A percentile compares a stretch with the other conserved stretches of the same genome.
Conservation (phyloP, 768 basidiomycete genomes). For the Tubosaeta brunneosetosa region DNA sequence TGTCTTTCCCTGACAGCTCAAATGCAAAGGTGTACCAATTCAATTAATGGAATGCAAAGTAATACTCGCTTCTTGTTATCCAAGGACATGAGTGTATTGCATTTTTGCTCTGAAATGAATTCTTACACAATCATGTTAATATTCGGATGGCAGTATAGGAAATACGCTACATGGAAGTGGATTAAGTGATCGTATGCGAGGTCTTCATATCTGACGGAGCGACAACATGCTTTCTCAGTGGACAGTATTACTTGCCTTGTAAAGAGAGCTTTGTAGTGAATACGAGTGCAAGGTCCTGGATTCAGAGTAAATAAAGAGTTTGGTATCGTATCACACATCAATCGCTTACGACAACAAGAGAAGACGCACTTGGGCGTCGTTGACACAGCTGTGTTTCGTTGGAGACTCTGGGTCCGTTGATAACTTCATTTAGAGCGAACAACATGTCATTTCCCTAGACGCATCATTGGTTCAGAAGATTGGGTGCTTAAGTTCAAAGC, state of each 20-base stretch:
- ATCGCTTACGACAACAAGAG: conserved; percentile 20
- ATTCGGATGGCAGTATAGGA: too few species aligned
- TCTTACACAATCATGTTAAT: too few species aligned
- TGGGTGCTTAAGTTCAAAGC: background rate
- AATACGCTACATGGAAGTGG: too few species aligned
- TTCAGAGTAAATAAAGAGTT: background rate
- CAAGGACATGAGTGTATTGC: too few species aligned
- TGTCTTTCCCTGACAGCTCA: too few species aligned
- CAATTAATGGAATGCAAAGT: too few species aligned
- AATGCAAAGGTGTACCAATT: too few species aligned
- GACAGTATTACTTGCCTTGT: background rate
- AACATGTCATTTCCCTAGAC: conserved; percentile 10
- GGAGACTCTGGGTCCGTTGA: conserved; percentile 1
- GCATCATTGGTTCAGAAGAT: background rate
- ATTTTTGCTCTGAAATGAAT: too few species aligned
- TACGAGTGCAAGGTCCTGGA: conserved; percentile 23
- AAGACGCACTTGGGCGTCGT: conserved; percentile 14
- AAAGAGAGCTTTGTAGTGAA: conserved; percentile 2
- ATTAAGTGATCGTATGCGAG: background rate
- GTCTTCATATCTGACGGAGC: background rate
- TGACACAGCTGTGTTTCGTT: conserved; percentile 1
- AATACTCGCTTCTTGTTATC: too few species aligned
- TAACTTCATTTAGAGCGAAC: conserved; percentile 1
- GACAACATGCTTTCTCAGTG: background rate
- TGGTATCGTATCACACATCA: background rate